Evolutionary conservation across 495 filamentous ascomycete species (phyloP), one percentile per base, ranked within the genome.

Genomic region (Polyplosphaeria fusca): DNA sequence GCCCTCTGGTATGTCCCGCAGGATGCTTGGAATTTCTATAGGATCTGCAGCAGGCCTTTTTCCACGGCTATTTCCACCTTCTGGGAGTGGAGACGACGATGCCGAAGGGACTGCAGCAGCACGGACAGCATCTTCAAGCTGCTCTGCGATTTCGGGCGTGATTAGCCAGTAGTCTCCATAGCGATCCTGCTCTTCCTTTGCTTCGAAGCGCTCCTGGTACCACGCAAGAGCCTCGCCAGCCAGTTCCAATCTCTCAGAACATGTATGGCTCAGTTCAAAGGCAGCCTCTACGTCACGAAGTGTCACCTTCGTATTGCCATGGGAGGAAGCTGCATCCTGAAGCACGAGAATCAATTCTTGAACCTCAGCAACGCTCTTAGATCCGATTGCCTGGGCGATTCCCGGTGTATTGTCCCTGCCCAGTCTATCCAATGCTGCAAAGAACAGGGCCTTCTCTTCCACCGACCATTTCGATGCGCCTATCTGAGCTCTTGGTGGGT

Each of bases 331-430:
- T 44, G 74, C 76, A 35, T 78, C 71, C 1, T 82, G 75, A 0
- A 96, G 76, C 1, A 86, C 66, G 14, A 70, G 52, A 7, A 93
- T 61, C 58, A 88, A 91, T 46, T 84, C 78, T 16, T 76, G 75
- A 4, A 93, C 83, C 66, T 97, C 90, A 4, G 88, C 65, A 48
- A 81, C 77, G 44, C 80, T 84, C 61, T 97, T 97, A 1, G 84
- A 83, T 0, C 75, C 74, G 42, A 97, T 78, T 0, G 78, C 74
- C 7, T 68, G 58, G 0, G 90, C 77, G 47, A 96, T 85, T 5
- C 74, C 79, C 5, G 63, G 60, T 7, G 84, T 58, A 46, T 86
- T 73, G 61, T 83, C 75, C 28, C 73, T 78, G 5, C 88, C 88
- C 22, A 85, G 77, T 5, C 79, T 75, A 2, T 77, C 74, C 12